Evolutionary conservation across 2,329 filamentous ascomycete genomes (phyloP).

Genomic region (Salinomyces thailandicus): DNA sequence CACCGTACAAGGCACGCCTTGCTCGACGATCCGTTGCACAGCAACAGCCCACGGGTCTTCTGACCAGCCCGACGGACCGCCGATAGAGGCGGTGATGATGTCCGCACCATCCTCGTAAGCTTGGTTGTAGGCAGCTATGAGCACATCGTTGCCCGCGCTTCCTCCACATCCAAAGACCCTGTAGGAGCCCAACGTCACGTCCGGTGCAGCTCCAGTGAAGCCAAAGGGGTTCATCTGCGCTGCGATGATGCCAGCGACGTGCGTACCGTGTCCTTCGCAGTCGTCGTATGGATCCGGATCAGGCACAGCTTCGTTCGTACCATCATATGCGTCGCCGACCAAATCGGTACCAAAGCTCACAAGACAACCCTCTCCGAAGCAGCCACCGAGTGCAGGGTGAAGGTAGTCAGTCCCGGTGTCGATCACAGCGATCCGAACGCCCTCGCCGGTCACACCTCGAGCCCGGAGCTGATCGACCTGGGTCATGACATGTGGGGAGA

Average conservation of each 20-base stretch:
- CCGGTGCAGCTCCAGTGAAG: conserved; percentile 49
- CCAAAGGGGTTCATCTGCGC: conserved; percentile 44
- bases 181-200: conserved; percentile 47
- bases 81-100: conserved; percentile 31
- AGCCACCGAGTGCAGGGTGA: conserved; percentile 54
- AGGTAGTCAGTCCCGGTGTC: conserved; percentile 47
- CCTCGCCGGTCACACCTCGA: conserved; percentile 37
- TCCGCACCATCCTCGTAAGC: conserved; percentile 44
- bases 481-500: conserved; percentile 26
- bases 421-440: conserved; percentile 35
- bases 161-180: conserved; percentile 48
- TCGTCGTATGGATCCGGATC: conserved; percentile 46
- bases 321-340: conserved; percentile 41
- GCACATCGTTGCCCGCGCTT: conserved; percentile 42
- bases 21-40: conserved; percentile 33
- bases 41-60: conserved; percentile 32
- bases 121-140: conserved; percentile 50
- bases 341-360: conserved; percentile 49
- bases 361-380: conserved; percentile 50
- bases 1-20: conserved; percentile 41
- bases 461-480: conserved; percentile 31
- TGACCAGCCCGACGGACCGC: conserved; percentile 25
- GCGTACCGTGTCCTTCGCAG: conserved; percentile 50
- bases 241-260: conserved; percentile 53
- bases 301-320: conserved; percentile 31